Conservation (phyloP, 768 basidiomycete genomes). For the Serendipita sp. region DNA sequence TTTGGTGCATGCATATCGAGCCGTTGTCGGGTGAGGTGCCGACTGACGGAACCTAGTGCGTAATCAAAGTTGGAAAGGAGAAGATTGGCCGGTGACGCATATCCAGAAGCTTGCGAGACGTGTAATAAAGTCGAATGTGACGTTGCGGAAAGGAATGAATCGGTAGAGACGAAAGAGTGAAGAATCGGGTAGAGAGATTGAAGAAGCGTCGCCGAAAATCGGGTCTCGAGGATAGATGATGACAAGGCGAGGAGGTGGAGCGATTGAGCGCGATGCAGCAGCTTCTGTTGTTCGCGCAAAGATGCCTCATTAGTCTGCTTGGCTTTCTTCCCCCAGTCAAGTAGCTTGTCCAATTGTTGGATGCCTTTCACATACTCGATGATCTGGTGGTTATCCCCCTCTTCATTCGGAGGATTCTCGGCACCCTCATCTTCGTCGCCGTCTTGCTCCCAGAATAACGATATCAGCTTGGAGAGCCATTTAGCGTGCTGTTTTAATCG, state of each 20-base stretch:
- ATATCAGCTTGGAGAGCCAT: slow-evolving; percentile 42
- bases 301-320: slow-evolving; percentile 16
- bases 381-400: slow-evolving; percentile 25
- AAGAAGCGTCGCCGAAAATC: slow-evolving; percentile 60
- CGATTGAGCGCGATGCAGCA: slow-evolving; percentile 53
- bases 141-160: slow-evolving; percentile 52
- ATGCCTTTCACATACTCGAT: slow-evolving; percentile 58
- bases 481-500: slow-evolving; percentile 48
- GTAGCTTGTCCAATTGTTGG: slow-evolving; percentile 37
- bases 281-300: slow-evolving; percentile 28
- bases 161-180: slow-evolving; percentile 64
- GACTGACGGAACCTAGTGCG: slow-evolving; percentile 77
- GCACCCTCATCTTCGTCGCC: slow-evolving; percentile 21
- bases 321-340: slow-evolving; percentile 18
- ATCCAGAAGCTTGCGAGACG: slow-evolving; percentile 60
- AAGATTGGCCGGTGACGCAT: slow-evolving; percentile 78
- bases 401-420: slow-evolving; percentile 12
- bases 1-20: slow-evolving; percentile 80
- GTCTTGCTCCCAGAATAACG: slow-evolving; percentile 53
- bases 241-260: slow-evolving; percentile 62
- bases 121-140: slow-evolving; percentile 57
- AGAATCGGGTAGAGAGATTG: slow-evolving; percentile 74
- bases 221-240: slow-evolving; percentile 54
- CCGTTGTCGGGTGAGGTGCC: slow-evolving; percentile 62
- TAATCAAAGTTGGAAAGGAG: slow-evolving; percentile 95